Percentiles rank a stretch among this genome's conserved stretches.
Conservation (phyloP, 2,329 filamentous ascomycete species). For the Calonectria honghensis region DNA sequence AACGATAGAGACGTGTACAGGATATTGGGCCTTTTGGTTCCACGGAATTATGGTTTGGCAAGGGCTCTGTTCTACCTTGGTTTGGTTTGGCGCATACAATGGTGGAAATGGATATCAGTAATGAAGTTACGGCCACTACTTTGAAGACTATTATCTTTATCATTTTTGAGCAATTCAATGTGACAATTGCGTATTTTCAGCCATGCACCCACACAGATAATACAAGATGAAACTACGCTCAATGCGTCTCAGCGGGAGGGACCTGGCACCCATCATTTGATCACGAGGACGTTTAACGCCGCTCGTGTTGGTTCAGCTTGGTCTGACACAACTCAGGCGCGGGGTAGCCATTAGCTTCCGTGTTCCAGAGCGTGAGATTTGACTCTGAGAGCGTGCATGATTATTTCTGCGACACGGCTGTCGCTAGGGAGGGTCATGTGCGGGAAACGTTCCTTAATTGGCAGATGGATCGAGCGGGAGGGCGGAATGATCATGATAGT, state of each 20-base stretch:
- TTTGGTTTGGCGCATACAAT: constrained; percentile 32
- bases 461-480: constrained; percentile 5
- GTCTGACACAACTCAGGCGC: constrained; percentile 20
- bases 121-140: constrained; percentile 23
- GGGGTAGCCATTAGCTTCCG: constrained; percentile 9
- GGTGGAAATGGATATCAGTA: constrained; percentile 39
- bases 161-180: neutral
- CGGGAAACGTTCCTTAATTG: neutral
- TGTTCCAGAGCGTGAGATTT: neutral
- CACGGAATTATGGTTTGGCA: constrained; percentile 14
- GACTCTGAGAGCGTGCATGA: neutral
- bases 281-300: constrained; percentile 21
- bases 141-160: constrained; percentile 12
- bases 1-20: constrained; percentile 32
- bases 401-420: neutral
- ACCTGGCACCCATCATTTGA: constrained; percentile 22
- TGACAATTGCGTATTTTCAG: neutral
- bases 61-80: constrained; percentile 14
- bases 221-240: neutral
- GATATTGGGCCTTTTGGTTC: constrained; percentile 19
- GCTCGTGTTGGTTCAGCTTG: constrained; percentile 11
- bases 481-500: neutral
- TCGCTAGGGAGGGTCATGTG: constrained; percentile 5
- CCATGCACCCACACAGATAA: neutral
- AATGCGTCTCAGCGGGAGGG: neutral